Evolutionary conservation across 768 basidiomycete genomes (phyloP).

Genomic region (Roridomyces roridus): DNA sequence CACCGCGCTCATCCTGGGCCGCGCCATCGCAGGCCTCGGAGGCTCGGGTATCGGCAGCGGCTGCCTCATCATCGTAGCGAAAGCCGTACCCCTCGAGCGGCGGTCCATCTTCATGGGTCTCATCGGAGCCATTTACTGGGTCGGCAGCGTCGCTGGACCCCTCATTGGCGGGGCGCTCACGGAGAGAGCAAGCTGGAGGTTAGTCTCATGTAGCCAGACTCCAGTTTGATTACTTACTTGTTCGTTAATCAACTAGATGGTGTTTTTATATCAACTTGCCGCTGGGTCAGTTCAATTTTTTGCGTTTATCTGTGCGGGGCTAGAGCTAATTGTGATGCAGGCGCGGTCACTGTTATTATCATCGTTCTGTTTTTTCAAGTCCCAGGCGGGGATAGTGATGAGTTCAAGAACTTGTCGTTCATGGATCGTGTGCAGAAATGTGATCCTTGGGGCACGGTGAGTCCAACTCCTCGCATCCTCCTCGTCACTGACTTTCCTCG

Average conservation of each 20-base stretch:
- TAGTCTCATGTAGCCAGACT: slow-evolving; percentile 29
- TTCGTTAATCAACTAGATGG: too few relatives aligned
- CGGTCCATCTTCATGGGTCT: slow-evolving; percentile 43
- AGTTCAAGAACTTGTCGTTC: too few relatives aligned
- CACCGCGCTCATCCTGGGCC: slow-evolving; percentile 43
- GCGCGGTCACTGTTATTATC: too few relatives aligned
- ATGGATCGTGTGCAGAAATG: too few relatives aligned
- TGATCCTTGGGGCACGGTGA: neutral
- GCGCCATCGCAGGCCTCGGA: slow-evolving; percentile 52
- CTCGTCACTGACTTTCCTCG: slow-evolving; percentile 11
- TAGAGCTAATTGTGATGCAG: too few relatives aligned
- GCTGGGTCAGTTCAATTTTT: too few relatives aligned
- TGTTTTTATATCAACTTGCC: slow-evolving; percentile 18
- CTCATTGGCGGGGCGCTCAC: slow-evolving; percentile 37
- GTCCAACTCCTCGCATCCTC: neutral
- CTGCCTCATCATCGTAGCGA: slow-evolving; percentile 30
- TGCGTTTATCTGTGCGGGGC: too few relatives aligned
- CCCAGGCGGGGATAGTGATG: too few relatives aligned
- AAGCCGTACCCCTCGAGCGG: slow-evolving; percentile 33
- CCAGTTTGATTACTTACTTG: neutral
- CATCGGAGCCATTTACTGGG: slow-evolving; percentile 35
- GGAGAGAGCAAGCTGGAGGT: slow-evolving; percentile 38
- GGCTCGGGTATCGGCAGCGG: slow-evolving; percentile 39
- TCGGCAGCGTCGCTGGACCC: slow-evolving; percentile 29
- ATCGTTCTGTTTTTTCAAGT: too few relatives aligned